Base-by-base conservation (phyloP, 345 rosid genomes). In the Jatropha curcas region DNA sequence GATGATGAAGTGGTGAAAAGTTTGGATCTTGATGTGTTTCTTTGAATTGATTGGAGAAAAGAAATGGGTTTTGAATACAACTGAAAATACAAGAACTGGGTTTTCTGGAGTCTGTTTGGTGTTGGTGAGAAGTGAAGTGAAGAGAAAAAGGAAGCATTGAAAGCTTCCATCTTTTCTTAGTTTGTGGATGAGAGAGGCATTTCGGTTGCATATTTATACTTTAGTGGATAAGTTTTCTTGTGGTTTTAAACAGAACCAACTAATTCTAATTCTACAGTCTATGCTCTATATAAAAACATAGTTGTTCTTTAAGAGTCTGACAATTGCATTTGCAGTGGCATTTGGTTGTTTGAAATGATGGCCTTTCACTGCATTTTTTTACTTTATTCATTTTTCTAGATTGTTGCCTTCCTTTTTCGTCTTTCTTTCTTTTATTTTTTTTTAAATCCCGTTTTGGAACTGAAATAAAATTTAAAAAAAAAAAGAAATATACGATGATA, bases 1-100 rank as follows among this genome's bases (percentile, higher is more conserved):
- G 89, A 56, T 37, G 89, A 33, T 39, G 17, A 50, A 12, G 17
- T 2, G 5, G 25, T 50, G 37, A 46, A 8, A 61, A 60, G 57
- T 14, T 61, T 61, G 51, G 67, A 71, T 50, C 67, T 60, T 60
- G 67, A 60, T 34, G 39, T 60, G 74, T 60, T 33, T 30, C 31
- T 45, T 25, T 30, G 4, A 59, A 27, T 45, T 22, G 58, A 45
- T 27, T 58, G 57, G 14, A 59, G 7, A 43, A 27, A 41, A 56
- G 64, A 56, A 57, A 24, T 60, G 67, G 67, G 74, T 46, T 7
- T 2, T 13, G 74, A 60, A 62, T 16, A 22, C 5, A 50, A 34
- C 10, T 71, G 68, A 61, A 60, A 27, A 30, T 46, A 25, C 16
- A n/a, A 22, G 59, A 41, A 19, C 6, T 46, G 66, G 16, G 52